Percentiles rank a stretch among this genome's conserved stretches.
phyloP scores from a whole-genome alignment of 2,329 filamentous ascomycete genomes.

The Verticillium tricorpus region DNA sequence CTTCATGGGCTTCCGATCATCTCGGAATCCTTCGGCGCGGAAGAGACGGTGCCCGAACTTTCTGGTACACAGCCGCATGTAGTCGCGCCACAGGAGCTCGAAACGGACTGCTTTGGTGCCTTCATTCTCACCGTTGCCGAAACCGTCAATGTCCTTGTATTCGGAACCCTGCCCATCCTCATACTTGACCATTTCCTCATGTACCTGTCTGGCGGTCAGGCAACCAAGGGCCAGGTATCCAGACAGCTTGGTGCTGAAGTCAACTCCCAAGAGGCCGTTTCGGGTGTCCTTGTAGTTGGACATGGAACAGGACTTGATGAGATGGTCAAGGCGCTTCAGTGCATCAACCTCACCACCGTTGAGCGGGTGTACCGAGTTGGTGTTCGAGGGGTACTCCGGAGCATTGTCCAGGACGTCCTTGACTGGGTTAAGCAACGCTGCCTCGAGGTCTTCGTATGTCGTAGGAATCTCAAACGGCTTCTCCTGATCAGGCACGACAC shows the following conservation, averaged over 20 bases:
- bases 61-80: constrained; percentile 70
- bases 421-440: constrained; percentile 55
- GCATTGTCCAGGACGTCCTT: constrained; percentile 43
- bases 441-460: constrained; percentile 46
- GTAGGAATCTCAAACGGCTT: constrained; percentile 60
- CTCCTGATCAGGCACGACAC: constrained; percentile 51
- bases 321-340: constrained; percentile 51
- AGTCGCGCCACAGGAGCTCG: constrained; percentile 75
- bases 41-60: constrained; percentile 68
- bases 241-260: constrained; percentile 74
- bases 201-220: constrained; percentile 68
- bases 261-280: constrained; percentile 64
- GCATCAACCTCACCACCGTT: constrained; percentile 61
- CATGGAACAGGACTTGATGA: constrained; percentile 58
- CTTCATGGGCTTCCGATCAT: constrained; percentile 31
- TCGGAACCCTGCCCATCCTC: constrained; percentile 55
- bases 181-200: constrained; percentile 61
- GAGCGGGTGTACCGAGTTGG: constrained; percentile 61
- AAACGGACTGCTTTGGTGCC: constrained; percentile 67
- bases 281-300: constrained; percentile 64
- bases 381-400: constrained; percentile 47
- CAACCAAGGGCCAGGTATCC: constrained; percentile 69
- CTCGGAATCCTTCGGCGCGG: constrained; percentile 57
- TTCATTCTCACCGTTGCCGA: constrained; percentile 65
- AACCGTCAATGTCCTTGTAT: constrained; percentile 45